phyloP scores from a whole-genome alignment of 805 yeast species.

The Lipomyces sp. region DNA sequence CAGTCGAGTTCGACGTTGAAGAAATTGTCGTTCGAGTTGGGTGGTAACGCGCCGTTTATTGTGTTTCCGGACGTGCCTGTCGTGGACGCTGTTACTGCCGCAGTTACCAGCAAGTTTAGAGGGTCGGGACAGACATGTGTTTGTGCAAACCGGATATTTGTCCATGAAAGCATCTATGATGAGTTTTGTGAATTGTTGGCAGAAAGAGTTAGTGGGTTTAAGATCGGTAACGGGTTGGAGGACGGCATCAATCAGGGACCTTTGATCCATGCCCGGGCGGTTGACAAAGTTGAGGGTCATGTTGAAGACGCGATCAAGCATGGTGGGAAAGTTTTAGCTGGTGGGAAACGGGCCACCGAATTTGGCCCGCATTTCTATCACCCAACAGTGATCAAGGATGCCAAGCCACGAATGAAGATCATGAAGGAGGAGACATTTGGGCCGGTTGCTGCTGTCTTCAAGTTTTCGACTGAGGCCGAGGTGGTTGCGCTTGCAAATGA shows the following conservation, averaged over 20 bases:
- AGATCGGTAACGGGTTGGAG: constrained; percentile 67
- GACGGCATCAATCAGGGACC: constrained; percentile 75
- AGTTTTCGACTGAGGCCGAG: constrained; percentile 67
- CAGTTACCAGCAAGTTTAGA: constrained; percentile 70
- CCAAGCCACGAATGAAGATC: constrained; percentile 60
- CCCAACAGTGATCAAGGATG: constrained; percentile 69
- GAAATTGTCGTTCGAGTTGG: constrained; percentile 73
- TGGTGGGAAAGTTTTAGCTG: constrained; percentile 67
- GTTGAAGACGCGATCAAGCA: constrained; percentile 66
- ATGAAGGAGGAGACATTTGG: constrained; percentile 80
- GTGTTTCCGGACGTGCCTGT: constrained; percentile 77
- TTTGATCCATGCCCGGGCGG: constrained; percentile 65
- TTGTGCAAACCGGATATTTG: constrained; percentile 35
- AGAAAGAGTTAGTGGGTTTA: constrained; percentile 52
- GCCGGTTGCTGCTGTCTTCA: constrained; percentile 73
- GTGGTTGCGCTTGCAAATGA: constrained; percentile 66
- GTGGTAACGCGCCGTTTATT: constrained; percentile 81
- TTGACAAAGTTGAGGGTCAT: constrained; percentile 64
- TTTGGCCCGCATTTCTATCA: constrained; percentile 69
- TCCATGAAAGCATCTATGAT: constrained; percentile 66
- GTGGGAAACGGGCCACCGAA: constrained; percentile 59
- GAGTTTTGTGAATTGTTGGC: constrained; percentile 58
- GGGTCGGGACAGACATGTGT: constrained; percentile 84
- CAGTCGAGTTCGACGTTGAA: constrained; percentile 66
- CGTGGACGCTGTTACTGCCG: constrained; percentile 67